Evolutionary conservation across 306 rosid genomes (phyloP).

Genomic region (Sicyos baderoa): DNA sequence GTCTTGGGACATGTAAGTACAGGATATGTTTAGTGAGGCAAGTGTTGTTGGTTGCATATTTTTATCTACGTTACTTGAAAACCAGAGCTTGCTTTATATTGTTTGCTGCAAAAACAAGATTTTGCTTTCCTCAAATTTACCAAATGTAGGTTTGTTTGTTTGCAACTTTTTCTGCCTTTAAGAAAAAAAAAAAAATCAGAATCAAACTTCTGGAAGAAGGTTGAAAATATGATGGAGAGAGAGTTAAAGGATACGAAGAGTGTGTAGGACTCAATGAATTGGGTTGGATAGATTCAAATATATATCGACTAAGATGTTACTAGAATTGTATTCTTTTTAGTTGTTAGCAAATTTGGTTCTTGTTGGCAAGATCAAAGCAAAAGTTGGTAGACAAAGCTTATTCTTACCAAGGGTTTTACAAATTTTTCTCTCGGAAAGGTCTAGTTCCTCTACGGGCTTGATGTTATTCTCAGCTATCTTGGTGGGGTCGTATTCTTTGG

Average conservation of each 20-base stretch:
- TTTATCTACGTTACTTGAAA: neutral
- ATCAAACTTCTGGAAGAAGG: constrained; percentile 1
- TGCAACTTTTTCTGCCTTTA: too few relatives aligned
- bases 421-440: too few relatives aligned
- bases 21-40: neutral
- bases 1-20: neutral
- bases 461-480: too few relatives aligned
- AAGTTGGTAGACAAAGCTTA: too few relatives aligned
- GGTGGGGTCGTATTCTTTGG: too few relatives aligned
- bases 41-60: neutral
- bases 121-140: neutral
- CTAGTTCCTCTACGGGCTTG: too few relatives aligned
- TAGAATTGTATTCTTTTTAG: too few relatives aligned
- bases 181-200: neutral
- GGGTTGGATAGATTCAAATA: neutral
- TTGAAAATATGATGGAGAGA: neutral
- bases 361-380: too few relatives aligned
- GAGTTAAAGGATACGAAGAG: constrained; percentile 13
- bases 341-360: too few relatives aligned
- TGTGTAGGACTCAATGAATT: constrained; percentile 14
- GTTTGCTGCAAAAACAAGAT: constrained; percentile 16
- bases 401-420: too few relatives aligned
- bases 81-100: neutral
- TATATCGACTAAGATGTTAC: too few relatives aligned
- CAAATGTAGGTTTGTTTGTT: neutral